These are phyloP conservation scores for Hydnomerulius pinastri DNA, from an alignment of 768 basidiomycete genomes.

Conservation along the genomic window DNA sequence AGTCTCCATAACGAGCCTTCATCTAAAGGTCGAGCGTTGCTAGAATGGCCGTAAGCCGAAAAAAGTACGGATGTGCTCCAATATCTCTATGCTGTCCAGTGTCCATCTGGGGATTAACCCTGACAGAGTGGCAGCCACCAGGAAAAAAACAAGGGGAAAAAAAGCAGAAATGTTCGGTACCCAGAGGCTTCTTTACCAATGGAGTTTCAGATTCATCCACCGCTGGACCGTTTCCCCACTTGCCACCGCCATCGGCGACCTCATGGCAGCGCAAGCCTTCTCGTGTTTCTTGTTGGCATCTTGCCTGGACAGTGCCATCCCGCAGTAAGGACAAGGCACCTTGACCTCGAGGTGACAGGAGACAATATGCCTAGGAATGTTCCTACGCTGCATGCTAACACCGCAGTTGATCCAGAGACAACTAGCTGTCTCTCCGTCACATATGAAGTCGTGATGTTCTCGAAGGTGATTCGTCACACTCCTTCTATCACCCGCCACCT, in stretches of 20 bases:
- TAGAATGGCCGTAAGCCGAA: too few species aligned
- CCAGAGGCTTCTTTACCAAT: too few species aligned
- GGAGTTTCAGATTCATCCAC: background rate
- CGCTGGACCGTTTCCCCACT: background rate
- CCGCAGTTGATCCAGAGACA: conserved; percentile 23
- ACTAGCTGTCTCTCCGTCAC: conserved; percentile 9
- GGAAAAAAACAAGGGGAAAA: too few species aligned
- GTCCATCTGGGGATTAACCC: too few species aligned
- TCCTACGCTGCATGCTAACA: conserved; percentile 22
- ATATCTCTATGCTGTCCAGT: too few species aligned
- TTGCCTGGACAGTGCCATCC: conserved; percentile 17
- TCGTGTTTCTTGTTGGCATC: conserved; percentile 28
- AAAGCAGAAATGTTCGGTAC: too few species aligned
- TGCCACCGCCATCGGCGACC: conserved; percentile 5
- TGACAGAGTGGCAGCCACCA: too few species aligned
- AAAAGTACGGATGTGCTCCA: too few species aligned
- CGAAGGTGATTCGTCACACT: conserved; percentile 22
- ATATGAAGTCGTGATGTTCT: conserved; percentile 19
- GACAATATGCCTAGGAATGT: conserved; percentile 27
- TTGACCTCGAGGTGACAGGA: conserved; percentile 26
- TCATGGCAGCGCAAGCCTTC: background rate
- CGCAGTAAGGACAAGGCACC: conserved; percentile 16
- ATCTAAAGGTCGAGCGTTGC: too few species aligned
- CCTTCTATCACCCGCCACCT: conserved; percentile 18
- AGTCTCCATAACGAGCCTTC: too few species aligned